These are phyloP conservation scores for Rhodotorula graminis DNA, from an alignment of 768 basidiomycete species.

Conservation along the genomic window DNA sequence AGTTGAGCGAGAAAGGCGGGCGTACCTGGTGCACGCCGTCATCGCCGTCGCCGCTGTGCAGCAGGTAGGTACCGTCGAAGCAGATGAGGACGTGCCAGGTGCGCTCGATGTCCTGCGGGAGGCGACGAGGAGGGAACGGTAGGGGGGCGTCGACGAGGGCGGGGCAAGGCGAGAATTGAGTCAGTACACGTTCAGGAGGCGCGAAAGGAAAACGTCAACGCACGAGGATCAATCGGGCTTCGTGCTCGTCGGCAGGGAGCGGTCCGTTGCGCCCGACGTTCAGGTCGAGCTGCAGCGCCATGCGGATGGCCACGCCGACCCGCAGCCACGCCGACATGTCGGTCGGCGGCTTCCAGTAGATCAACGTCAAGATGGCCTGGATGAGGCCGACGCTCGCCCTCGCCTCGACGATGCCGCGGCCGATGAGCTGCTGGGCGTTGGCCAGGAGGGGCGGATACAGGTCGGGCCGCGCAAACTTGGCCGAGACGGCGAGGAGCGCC, in stretches of 20 bases:
- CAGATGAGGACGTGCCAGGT: not conserved
- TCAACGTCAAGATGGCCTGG: constrained; percentile 8
- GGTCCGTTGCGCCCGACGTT: constrained; percentile 7
- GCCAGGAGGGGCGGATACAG: constrained; percentile 18
- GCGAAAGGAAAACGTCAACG: not conserved
- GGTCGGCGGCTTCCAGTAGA: constrained; percentile 28
- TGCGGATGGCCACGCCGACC: not conserved
- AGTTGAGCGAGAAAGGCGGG: not conserved
- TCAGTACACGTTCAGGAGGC: too few species aligned
- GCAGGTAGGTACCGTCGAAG: not conserved
- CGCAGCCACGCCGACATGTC: constrained; percentile 20
- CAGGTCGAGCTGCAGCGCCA: constrained; percentile 20
- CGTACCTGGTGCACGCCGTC: not conserved
- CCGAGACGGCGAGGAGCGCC: constrained; percentile 30
- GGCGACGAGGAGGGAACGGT: too few species aligned
- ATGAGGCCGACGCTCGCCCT: constrained; percentile 17
- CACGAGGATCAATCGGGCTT: constrained; percentile 20
- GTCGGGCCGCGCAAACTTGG: constrained; percentile 25
- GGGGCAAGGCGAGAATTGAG: too few species aligned
- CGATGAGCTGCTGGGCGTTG: constrained; percentile 28
- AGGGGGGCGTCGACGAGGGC: too few species aligned
- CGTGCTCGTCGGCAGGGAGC: constrained; percentile 15
- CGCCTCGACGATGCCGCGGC: constrained; percentile 20
- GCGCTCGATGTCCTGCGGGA: constrained; percentile 21
- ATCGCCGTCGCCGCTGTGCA: not conserved